Conservation (phyloP, 2,329 filamentous ascomycete genomes). For the Talaromyces sp. region DNA sequence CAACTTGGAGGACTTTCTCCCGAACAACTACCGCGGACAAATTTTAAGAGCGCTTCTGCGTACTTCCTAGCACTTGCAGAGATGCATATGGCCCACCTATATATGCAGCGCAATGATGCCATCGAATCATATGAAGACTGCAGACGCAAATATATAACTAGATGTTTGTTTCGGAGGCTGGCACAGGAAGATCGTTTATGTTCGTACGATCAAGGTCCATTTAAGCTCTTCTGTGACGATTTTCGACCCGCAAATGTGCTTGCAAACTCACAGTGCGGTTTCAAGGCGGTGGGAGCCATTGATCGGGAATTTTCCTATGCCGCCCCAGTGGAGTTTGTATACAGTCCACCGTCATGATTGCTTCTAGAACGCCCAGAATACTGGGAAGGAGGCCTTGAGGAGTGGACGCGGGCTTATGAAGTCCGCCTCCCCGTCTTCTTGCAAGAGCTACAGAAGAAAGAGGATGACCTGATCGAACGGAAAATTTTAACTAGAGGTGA, state of each 20-base stretch:
- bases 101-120: constrained; percentile 39
- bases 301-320: constrained; percentile 31
- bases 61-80: constrained; percentile 42
- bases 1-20: constrained; percentile 24
- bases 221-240: constrained; percentile 28
- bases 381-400: constrained; percentile 1
- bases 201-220: constrained; percentile 26
- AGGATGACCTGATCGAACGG: constrained; percentile 13
- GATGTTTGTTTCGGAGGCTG: constrained; percentile 24
- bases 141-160: constrained; percentile 22
- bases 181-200: constrained; percentile 16
- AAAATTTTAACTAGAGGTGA: background rate
- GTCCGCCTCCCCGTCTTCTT: constrained; percentile 20
- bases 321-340: constrained; percentile 21
- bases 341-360: constrained; percentile 1
- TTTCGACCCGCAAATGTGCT: constrained; percentile 26
- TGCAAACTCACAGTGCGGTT: background rate
- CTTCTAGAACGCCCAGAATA: background rate
- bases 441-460: constrained; percentile 9
- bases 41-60: constrained; percentile 33
- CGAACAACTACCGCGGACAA: constrained; percentile 17
- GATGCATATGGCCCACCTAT: constrained; percentile 41
- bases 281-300: constrained; percentile 22
- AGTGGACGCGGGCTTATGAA: constrained; percentile 12
- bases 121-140: constrained; percentile 27